Conservation (phyloP, 306 rosid species). For the Malus orientalis region DNA sequence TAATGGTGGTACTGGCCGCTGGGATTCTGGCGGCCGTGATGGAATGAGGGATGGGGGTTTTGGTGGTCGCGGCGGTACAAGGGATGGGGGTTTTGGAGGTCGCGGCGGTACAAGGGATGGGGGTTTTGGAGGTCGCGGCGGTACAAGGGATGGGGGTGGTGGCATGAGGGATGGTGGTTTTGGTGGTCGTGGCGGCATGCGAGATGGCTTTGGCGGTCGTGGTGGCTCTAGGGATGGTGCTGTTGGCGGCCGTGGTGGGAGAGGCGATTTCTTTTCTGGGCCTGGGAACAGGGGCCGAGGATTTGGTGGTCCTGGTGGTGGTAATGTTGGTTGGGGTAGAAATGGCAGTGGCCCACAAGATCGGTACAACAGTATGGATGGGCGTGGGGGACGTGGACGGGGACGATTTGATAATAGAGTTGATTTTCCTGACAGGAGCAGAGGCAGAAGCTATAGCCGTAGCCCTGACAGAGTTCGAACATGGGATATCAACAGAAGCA, state of each 20-base stretch:
- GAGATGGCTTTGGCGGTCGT: slow-evolving; percentile 45
- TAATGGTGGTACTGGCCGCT: slow-evolving; percentile 37
- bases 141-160: slow-evolving; percentile 35
- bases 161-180: slow-evolving; percentile 52
- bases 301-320: slow-evolving; percentile 58
- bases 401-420: slow-evolving; percentile 84
- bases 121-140: slow-evolving; percentile 41
- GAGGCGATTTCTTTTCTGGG: slow-evolving; percentile 71
- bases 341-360: slow-evolving; percentile 53
- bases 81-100: slow-evolving; percentile 34
- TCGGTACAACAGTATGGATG: slow-evolving; percentile 54
- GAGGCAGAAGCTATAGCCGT: slow-evolving; percentile 77
- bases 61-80: slow-evolving; percentile 25
- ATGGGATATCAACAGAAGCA: slow-evolving; percentile 60
- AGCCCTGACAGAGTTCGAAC: slow-evolving; percentile 93
- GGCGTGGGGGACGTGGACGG: slow-evolving; percentile 78
- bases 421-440: slow-evolving; percentile 41
- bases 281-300: slow-evolving; percentile 83
- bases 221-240: slow-evolving; percentile 23
- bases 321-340: slow-evolving; percentile 66
- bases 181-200: slow-evolving; percentile 55
- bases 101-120: slow-evolving; percentile 35
- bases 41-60: slow-evolving; percentile 54
- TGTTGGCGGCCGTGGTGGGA: slow-evolving; percentile 47
- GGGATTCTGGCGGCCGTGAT: slow-evolving; percentile 45